Evolutionary conservation across 2,329 filamentous ascomycete genomes (phyloP), one percentile per base, ranked within the genome.

Genomic region (Hawksworthiomyces lignivorus): DNA sequence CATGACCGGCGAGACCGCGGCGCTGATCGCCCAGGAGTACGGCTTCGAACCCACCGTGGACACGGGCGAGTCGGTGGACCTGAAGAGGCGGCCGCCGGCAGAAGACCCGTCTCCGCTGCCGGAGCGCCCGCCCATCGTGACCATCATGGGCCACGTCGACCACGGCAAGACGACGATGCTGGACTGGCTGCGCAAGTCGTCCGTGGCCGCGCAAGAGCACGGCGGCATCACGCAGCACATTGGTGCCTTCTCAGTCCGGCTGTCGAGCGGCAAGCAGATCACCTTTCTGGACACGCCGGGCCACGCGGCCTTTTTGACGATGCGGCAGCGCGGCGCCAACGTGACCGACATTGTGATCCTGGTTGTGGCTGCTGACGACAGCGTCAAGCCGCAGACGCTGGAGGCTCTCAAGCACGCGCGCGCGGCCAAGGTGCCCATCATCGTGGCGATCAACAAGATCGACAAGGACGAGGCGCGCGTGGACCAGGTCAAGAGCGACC

Each of bases 111-210:
- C 83, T 0, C 53, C 62, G 12, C 63, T 96, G 7, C 87, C 88
- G 2, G 62, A 69, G 26, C 78, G 94, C 14, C 90, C 92, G 7
- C 94, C 92, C 0, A 87, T 98, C 27, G 89, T 98, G 29, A 97
- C 94, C 1, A 98, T 98, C 56, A 98, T 98, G 94, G 92, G 92
- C 3, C 92, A 98, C 51, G 92, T 98, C 53, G 94, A 98, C 59
- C 92, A 98, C 60, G 92, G 92, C 41, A 98, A 98, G 68, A 98
- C 92, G 1, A 98, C 94, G 0, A 80, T 98, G 31, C 71, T 98
- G 9, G 92, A 98, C 59, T 97, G 82, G 65, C 70, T 98, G 33
- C 84, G 92, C 28, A 94, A 95, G 54, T 92, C 89, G 2, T 96
- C 88, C 7, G 80, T 98, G 32, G 94, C 83, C 31, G 87, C 87